phyloP scores from a whole-genome alignment of 495 filamentous ascomycete genomes.

The Xeromyces bisporus region DNA sequence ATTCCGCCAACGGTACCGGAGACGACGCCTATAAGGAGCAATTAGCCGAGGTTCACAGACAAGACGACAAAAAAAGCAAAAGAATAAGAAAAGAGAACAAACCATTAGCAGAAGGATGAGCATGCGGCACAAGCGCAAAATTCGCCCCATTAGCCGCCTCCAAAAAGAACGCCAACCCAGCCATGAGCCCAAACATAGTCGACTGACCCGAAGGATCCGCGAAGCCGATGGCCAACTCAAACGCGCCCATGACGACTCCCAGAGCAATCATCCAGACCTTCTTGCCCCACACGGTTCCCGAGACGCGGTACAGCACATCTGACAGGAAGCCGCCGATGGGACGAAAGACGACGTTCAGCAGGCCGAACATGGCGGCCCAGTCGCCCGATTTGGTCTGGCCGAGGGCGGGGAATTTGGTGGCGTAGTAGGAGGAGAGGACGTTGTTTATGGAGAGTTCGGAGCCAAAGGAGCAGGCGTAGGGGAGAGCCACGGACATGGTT shows the following conservation, averaged over 20 bases:
- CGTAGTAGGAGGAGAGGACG: slow-evolving; percentile 65
- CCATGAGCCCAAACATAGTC: slow-evolving; percentile 63
- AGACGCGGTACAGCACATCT: slow-evolving; percentile 52
- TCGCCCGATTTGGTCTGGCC: slow-evolving; percentile 54
- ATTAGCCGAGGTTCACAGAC: too few relatives aligned
- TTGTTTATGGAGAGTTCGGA: slow-evolving; percentile 75
- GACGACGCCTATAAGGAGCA: slow-evolving; percentile 51
- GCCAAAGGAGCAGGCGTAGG: slow-evolving; percentile 80
- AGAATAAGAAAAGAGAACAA: not conserved
- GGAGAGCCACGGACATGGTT: slow-evolving; percentile 45
- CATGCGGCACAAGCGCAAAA: slow-evolving; percentile 72
- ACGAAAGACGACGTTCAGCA: slow-evolving; percentile 63
- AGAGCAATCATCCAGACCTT: slow-evolving; percentile 51
- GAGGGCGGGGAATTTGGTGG: slow-evolving; percentile 55
- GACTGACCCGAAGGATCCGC: slow-evolving; percentile 38
- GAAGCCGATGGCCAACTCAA: slow-evolving; percentile 56
- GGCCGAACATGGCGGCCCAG: slow-evolving; percentile 84
- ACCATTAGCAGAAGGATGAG: slow-evolving; percentile 61
- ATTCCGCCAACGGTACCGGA: slow-evolving; percentile 60
- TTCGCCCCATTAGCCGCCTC: slow-evolving; percentile 75
- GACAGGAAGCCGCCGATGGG: slow-evolving; percentile 58
- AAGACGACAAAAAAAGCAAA: too few relatives aligned
- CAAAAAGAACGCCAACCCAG: slow-evolving; percentile 61
- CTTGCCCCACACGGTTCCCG: slow-evolving; percentile 54
- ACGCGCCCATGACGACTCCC: slow-evolving; percentile 44